Percentiles rank a stretch among this genome's conserved stretches.
Conservation (phyloP, 2,329 filamentous ascomycete genomes). For the Aspergillus nomiae region DNA sequence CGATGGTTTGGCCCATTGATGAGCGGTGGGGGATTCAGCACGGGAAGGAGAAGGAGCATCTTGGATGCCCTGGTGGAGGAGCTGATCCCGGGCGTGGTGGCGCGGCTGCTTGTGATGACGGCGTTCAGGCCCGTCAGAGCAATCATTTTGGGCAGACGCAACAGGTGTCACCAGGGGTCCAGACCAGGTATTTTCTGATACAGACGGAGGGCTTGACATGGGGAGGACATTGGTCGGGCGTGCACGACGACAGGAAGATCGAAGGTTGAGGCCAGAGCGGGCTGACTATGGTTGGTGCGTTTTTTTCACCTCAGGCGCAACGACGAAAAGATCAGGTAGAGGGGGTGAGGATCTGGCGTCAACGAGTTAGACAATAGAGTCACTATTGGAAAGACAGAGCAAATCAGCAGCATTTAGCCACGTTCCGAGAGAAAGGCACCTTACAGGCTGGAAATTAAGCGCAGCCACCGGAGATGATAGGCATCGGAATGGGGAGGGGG, state of each 20-base stretch:
- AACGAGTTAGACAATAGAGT: conserved; percentile 20
- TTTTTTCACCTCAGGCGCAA: conserved; percentile 15
- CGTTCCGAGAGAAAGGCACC: conserved; percentile 30
- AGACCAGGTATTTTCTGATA: conserved; percentile 43
- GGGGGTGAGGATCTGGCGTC: conserved; percentile 27
- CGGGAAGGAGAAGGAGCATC: conserved; percentile 34
- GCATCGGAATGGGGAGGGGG: conserved; percentile 12
- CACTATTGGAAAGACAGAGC: conserved; percentile 15
- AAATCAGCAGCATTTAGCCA: conserved; percentile 24
- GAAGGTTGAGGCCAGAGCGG: conserved; percentile 15
- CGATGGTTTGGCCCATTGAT: conserved; percentile 35
- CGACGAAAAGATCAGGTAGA: conserved; percentile 9
- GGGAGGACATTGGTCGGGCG: conserved; percentile 52
- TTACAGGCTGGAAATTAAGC: conserved; percentile 31
- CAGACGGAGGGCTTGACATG: conserved; percentile 53
- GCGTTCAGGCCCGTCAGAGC: conserved; percentile 29
- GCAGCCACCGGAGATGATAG: conserved; percentile 15
- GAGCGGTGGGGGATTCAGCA: conserved; percentile 40
- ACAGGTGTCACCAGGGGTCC: conserved; percentile 50
- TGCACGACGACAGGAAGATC: conserved; percentile 26
- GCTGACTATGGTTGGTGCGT: conserved; percentile 22
- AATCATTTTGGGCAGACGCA: conserved; percentile 42
- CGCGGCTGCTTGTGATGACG: conserved; percentile 36
- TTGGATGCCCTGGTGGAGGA: conserved; percentile 32
- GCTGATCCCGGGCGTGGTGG: conserved; percentile 35